These are phyloP conservation scores for Buddleja alternifolia DNA, from an alignment of 257 asterid species.

Conservation along the genomic window DNA sequence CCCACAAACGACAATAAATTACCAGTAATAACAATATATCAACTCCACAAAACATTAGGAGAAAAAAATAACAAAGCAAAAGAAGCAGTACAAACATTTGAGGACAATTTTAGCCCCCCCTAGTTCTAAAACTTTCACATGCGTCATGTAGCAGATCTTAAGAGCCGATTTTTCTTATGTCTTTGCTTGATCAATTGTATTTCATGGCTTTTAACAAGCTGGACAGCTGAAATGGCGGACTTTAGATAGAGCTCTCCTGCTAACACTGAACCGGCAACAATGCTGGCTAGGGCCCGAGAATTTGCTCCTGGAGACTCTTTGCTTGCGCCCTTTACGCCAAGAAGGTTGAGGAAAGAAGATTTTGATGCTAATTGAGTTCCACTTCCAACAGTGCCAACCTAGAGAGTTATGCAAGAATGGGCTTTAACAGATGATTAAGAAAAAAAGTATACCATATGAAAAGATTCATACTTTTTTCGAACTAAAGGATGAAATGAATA, in stretches of 20 bases:
- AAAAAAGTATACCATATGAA: not conserved
- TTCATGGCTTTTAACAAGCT: constrained; percentile 93
- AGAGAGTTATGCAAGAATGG: constrained; percentile 3
- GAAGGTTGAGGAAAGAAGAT: constrained; percentile 84
- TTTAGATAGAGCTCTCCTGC: constrained; percentile 88
- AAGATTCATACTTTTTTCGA: not conserved
- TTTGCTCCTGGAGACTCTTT: constrained; percentile 82
- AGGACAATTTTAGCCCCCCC: not conserved
- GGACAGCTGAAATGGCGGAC: constrained; percentile 95
- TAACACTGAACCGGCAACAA: constrained; percentile 79
- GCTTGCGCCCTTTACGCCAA: constrained; percentile 85
- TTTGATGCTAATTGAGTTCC: constrained; percentile 93
- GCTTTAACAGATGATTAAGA: constrained; percentile 2
- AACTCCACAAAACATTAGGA: not conserved
- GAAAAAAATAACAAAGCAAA: not conserved
- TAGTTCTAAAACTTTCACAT: constrained; percentile 11
- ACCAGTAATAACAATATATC: constrained; percentile 15
- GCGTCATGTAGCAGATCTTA: constrained; percentile 15
- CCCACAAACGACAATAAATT: not conserved
- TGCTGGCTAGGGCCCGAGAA: constrained; percentile 66
- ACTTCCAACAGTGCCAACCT: constrained; percentile 94
- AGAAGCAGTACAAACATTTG: constrained; percentile 26
- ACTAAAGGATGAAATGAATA: no score
- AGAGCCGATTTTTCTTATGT: constrained; percentile 52
- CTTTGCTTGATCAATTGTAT: constrained; percentile 85